Base-by-base conservation (phyloP, 768 basidiomycete genomes). In the Russula dissimulans region DNA sequence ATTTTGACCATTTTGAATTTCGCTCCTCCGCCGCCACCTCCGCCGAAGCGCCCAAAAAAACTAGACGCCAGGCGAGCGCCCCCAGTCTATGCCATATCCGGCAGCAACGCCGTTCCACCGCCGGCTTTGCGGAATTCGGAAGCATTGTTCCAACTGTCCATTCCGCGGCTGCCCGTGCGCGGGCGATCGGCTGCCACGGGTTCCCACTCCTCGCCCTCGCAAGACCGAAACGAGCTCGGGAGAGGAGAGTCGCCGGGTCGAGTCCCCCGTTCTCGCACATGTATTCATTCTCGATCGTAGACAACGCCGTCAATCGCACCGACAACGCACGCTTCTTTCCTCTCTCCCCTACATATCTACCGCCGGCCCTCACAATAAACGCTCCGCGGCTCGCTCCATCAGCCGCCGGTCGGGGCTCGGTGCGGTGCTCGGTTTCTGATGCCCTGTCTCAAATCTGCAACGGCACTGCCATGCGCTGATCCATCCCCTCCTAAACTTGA, bases 51-150 rank as follows among this genome's bases (percentile, higher is more conserved):
- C 26, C 36, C 15, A 32, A 54, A 48, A 54, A 59, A 53, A 48
- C 5, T 1, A 29, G 47, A 17, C 34, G 34, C 2, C 39, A 48
- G 18, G 15, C 31, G n/a, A 45, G 8, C 11, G 42, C 43, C 8
- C 34, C 34, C 12, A 18, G 26, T 9, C 53, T 60, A 54, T 38
- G 5, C 53, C 47, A 9, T n/a, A 43, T 61, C 29, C 26, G 48
- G 39, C 1, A 4, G 10, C 32, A 46, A 50, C 62, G 8, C 59
- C 60, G 60, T 48, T 53, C 39, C 59, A 60, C 62, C 62, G 62
- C 62, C 62, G 62, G 62, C 62, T 63, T 61, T 63, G 56, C 60
- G 45, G 11, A 12, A 47, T 60, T 41, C 62, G 62, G 62, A 41
- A 55, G 34, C 36, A 34, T 22, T 36, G 46, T 11, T 15, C 17